Evolutionary conservation across 352 stramenopile species (phyloP), one percentile per base, ranked within the genome.

Genomic region (Phytophthora citrophthora): DNA sequence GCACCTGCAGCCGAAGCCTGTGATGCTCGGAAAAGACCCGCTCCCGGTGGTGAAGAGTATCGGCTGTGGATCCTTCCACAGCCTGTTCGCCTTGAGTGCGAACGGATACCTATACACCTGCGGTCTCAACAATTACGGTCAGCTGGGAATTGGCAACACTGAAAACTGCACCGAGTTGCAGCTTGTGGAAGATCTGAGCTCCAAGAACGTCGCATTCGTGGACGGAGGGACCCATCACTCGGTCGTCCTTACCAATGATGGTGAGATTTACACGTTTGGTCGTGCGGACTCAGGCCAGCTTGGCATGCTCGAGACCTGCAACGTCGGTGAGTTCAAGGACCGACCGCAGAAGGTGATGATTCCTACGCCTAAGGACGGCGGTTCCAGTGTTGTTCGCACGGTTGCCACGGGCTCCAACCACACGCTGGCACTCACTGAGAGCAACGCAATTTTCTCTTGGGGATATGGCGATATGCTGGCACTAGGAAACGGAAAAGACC

Each of bases 71-170:
- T 90, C 89, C 40, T 97, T 94, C 75, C 92, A 98, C 75, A 89
- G 75, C 36, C 57, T 98, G 11, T 81, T 97, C 10, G 70, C 72
- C 16, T 52, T 86, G 26, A 81, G 75, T 36, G 54, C 72, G 24
- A 89, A 85, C 43, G 86, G 86, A 26, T 88, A 90, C 56, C 69
- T 99, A 4, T 99, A 97, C 78, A 81, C 86, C 5, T 93, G 81
- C 50, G 97, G 97, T 5, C 81, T 98, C 5, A 99, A 99, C 83
- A 97, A 98, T 54, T 99, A 99, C 75, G 97, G 97, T 9, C 97
- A 99, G 70, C 65, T 99, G 18, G 97, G 97, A n/a, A 76, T 98
- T 41, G 95, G 95, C 15, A 88, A 91, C 71, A 90, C 79, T 27
- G 81, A 83, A 26, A 94, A 94, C 67, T 83, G 74, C 56, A 61